Evolutionary conservation across 441 rosid species (phyloP), one percentile per base, ranked within the genome.

Genomic region (Hura crepitans): DNA sequence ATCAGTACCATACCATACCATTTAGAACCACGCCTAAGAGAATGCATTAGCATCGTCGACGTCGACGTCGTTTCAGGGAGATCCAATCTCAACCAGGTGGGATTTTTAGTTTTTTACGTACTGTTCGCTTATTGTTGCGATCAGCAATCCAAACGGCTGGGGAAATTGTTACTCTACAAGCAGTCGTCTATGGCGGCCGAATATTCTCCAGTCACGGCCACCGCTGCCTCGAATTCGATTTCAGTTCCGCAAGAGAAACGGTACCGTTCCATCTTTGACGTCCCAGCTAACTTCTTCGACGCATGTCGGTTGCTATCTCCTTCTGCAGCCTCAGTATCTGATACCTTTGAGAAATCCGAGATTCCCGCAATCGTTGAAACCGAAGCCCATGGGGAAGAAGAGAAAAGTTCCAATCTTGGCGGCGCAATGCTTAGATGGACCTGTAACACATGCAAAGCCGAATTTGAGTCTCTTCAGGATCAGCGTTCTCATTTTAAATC

Each of bases 401-500:
- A 74, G 54, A 68, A 55, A 49, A 65, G 22, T 70, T 66, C 81
- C 37, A 75, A 59, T 53, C 79, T 62, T 67, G 87, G 69, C 54
- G 79, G 66, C 42, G 60, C 65, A 69, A 55, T 83, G 45, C 77
- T 80, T 60, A 79, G 97, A 77, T 92, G 92, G 97, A 95, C 97
- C 30, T 95, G 99, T 81, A 85, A 90, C 68, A 89, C 86, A 67
- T 95, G 97, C 81, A 81, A 80, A 81, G 85, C 81, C 37, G 97
- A 87, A 76, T 90, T 95, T 79, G 85, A 86, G 17, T 92, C 93
- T 63, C 97, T 90, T 57, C 88, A 72, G 67, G 95, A 90, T 65
- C 99, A 95, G 80, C 99, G 99, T 65, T 80, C 81, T 30, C 97
- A 95, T 75, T 95, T 95, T 86, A 92, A 92, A 70, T 90, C 97